A percentile compares a stretch with the other conserved stretches of the same genome.
Conservation (phyloP, 352 stramenopile species). For the Globisporangium viniferum region DNA sequence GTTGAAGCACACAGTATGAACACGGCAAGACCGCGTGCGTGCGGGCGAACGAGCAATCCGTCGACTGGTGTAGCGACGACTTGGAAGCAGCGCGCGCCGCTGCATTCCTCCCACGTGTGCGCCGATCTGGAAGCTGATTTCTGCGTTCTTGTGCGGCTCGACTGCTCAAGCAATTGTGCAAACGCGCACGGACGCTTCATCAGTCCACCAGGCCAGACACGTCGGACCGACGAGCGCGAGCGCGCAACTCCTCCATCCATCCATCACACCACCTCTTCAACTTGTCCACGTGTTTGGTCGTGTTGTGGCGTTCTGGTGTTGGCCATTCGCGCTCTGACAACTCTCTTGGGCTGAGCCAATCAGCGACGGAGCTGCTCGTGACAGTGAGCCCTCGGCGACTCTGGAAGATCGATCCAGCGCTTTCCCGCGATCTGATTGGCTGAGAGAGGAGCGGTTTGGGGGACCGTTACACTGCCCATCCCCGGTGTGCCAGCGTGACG, state of each 20-base stretch:
- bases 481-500: not conserved
- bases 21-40: not conserved
- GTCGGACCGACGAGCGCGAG: not conserved
- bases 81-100: not conserved
- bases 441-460: not conserved
- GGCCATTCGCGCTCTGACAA: not conserved
- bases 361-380: not conserved
- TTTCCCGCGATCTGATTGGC: constrained; percentile 1
- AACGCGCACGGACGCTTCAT: not conserved
- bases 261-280: not conserved
- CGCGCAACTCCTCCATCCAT: not conserved
- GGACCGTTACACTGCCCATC: not conserved
- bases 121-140: not conserved
- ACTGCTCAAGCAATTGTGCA: not conserved
- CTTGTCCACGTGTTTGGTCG: not conserved
- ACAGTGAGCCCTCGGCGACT: not conserved
- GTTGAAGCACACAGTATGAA: not conserved
- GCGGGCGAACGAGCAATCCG: not conserved
- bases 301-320: constrained; percentile 5
- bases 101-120: not conserved
- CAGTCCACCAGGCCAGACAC: not conserved
- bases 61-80: not conserved
- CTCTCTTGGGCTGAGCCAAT: not conserved
- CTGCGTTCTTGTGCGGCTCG: not conserved
- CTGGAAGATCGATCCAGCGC: not conserved